Percentiles rank a stretch among this genome's conserved stretches.
These are phyloP conservation scores for Lentinula raphanica DNA, from an alignment of 768 basidiomycete species.

Conservation along the genomic window DNA sequence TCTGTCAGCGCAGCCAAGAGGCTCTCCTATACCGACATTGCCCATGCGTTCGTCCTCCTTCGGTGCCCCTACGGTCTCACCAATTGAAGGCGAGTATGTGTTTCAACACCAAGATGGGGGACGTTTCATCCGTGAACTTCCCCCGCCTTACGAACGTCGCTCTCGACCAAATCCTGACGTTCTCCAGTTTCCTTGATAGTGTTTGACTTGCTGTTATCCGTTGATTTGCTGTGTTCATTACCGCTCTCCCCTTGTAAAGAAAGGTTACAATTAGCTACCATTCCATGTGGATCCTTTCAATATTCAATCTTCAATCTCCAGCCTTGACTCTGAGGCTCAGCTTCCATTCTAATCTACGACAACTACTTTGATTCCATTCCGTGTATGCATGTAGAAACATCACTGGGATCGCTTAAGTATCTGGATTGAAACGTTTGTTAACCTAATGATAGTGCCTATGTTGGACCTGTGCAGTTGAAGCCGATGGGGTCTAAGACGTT, in stretches of 20 bases:
- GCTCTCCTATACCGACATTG: neutral
- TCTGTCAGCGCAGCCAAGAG: neutral
- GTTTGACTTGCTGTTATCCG: neutral
- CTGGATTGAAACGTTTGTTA: neutral
- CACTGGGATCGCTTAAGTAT: neutral
- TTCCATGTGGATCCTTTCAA: too few relatives aligned
- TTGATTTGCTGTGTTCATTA: neutral
- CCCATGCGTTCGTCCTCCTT: conserved; percentile 7
- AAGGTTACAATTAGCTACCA: too few relatives aligned
- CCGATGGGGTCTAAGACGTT: conserved; percentile 19
- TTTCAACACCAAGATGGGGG: conserved; percentile 36
- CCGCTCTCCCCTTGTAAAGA: too few relatives aligned
- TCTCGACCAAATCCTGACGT: neutral
- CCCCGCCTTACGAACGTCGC: conserved; percentile 32
- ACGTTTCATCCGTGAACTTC: conserved; percentile 31
- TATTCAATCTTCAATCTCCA: too few relatives aligned
- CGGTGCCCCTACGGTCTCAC: neutral
- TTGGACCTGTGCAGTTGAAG: conserved; percentile 18
- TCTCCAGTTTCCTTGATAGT: neutral
- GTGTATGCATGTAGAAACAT: too few relatives aligned
- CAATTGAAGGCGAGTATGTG: conserved; percentile 24
- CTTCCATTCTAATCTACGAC: too few relatives aligned
- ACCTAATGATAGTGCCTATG: conserved; percentile 13
- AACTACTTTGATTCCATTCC: too few relatives aligned
- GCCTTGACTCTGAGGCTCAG: too few relatives aligned